Base-by-base conservation (phyloP, 345 rosid genomes). In the Eucalyptus cloeziana region DNA sequence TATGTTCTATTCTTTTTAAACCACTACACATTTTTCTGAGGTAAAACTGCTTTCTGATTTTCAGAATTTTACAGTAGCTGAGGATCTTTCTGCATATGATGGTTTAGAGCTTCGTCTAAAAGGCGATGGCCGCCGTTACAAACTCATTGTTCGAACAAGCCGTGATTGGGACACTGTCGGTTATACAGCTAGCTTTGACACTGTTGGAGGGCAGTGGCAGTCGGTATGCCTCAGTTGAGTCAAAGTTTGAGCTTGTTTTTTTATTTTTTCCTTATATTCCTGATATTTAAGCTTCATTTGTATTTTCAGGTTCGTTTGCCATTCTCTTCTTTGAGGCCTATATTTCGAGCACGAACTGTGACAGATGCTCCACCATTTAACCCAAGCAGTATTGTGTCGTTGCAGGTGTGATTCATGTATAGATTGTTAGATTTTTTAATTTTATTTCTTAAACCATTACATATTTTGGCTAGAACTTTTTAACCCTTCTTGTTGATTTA, bases 131-230 rank as follows among this genome's bases (percentile, higher is more conserved):
- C 95, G 92, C 27, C 94, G 97, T 86, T 98, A 96, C 90, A 98
- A 98, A 91, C 93, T 97, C 62, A 94, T 97, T 40, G 94, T 97
- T 85, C 94, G 99, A 88, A 93, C 94, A 44, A 96, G 96, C 86
- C 86, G 91, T 87, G 98, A 97, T 51, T 97, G 99, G 99, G 99
- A 97, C 90, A 95, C 98, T 47, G 94, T 97, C 60, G 99, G 99
- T 79, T 96, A 96, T 93, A 95, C 98, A 1, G 91, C 93, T 71
- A 89, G 99, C 90, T 95, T 96, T 90, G 98, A 97, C 93, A 97
- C 99, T 43, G 83, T 87, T 16, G 93, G 88, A 91, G 98, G 95
- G 88, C 93, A 95, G 91, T 97, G 99, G 99, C 99, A 97, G 90
- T 94, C 98, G 44, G 99, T 96, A 89, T 90, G 96, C 92, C 45